Evolutionary conservation across 371 early-diverging fungal genomes (phyloP).

Genomic region (Lichtheimia ornata): DNA sequence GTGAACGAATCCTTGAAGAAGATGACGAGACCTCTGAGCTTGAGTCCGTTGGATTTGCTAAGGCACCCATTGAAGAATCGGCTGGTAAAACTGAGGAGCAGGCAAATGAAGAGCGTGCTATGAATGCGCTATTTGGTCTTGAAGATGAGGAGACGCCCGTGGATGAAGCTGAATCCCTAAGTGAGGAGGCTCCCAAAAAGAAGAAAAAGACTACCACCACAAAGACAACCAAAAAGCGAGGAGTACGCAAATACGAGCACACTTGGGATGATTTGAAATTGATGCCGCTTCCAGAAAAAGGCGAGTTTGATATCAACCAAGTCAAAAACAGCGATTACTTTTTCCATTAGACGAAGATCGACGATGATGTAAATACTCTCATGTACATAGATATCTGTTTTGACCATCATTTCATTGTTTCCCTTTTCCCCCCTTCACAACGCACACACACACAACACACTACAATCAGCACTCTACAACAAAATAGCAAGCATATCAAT

Average conservation of each 20-base stretch:
- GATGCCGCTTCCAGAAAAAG: constrained; percentile 76
- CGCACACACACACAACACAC: not conserved
- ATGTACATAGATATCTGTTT: not conserved
- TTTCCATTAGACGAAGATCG: constrained; percentile 64
- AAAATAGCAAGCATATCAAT: not conserved
- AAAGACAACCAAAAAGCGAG: not conserved
- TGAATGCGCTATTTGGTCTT: constrained; percentile 35
- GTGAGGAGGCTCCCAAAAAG: constrained; percentile 17
- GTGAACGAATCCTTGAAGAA: constrained; percentile 13
- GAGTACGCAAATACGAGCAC: constrained; percentile 38
- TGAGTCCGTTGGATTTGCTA: constrained; percentile 17
- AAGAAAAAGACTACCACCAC: constrained; percentile 11
- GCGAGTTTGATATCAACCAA: constrained; percentile 81
- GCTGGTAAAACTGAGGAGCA: constrained; percentile 16
- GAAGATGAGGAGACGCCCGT: constrained; percentile 14
- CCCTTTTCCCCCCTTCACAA: not conserved
- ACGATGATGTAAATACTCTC: constrained; percentile 5
- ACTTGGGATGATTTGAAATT: constrained; percentile 76
- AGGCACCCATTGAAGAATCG: constrained; percentile 1
- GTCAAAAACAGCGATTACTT: constrained; percentile 89
- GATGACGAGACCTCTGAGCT: constrained; percentile 3
- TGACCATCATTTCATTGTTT: not conserved
- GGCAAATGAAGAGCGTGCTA: constrained; percentile 30
- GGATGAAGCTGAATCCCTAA: constrained; percentile 12
- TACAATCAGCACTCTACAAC: not conserved